These are phyloP conservation scores for Aspergillus hiratsukae DNA, from an alignment of 2,329 filamentous ascomycete species.

Conservation along the genomic window DNA sequence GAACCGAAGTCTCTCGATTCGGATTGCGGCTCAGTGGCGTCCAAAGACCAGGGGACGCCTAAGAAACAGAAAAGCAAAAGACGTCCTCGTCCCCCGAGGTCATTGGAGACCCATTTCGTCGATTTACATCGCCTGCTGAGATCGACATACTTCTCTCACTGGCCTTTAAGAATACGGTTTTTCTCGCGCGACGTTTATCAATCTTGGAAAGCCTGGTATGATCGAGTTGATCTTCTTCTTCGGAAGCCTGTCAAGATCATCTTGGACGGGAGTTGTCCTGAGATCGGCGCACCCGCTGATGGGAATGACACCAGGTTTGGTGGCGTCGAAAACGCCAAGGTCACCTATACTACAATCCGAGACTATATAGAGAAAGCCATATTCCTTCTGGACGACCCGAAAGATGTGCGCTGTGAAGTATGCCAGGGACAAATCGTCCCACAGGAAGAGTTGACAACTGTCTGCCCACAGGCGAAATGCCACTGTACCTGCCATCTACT, in stretches of 20 bases:
- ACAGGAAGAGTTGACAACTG: slow-evolving; percentile 40
- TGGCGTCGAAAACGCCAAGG: slow-evolving; percentile 46
- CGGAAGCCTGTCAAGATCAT: slow-evolving; percentile 50
- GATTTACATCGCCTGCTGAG: slow-evolving; percentile 78
- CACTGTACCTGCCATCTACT: slow-evolving; percentile 49
- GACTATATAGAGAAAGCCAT: slow-evolving; percentile 50
- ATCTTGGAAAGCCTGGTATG: slow-evolving; percentile 62
- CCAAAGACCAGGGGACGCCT: slow-evolving; percentile 34
- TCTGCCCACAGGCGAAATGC: slow-evolving; percentile 51
- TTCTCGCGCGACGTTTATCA: slow-evolving; percentile 66
- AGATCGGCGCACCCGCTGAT: slow-evolving; percentile 1
- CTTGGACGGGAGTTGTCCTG: slow-evolving; percentile 44
- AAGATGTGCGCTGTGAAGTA: slow-evolving; percentile 43
- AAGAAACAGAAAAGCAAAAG: slow-evolving; percentile 39
- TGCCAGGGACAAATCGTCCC: slow-evolving; percentile 42
- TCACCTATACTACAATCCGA: slow-evolving; percentile 50
- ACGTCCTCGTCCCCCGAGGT: slow-evolving; percentile 50
- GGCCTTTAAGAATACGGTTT: slow-evolving; percentile 79
- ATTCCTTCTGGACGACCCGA: slow-evolving; percentile 36
- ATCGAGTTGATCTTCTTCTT: slow-evolving; percentile 46
- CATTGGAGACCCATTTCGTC: slow-evolving; percentile 64
- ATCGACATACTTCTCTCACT: slow-evolving; percentile 72
- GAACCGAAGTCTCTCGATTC: background rate
- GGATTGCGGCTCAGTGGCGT: slow-evolving; percentile 17
- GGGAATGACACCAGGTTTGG: slow-evolving; percentile 25